Base-by-base conservation (phyloP, 441 rosid species). In the Erysimum cheiri region DNA sequence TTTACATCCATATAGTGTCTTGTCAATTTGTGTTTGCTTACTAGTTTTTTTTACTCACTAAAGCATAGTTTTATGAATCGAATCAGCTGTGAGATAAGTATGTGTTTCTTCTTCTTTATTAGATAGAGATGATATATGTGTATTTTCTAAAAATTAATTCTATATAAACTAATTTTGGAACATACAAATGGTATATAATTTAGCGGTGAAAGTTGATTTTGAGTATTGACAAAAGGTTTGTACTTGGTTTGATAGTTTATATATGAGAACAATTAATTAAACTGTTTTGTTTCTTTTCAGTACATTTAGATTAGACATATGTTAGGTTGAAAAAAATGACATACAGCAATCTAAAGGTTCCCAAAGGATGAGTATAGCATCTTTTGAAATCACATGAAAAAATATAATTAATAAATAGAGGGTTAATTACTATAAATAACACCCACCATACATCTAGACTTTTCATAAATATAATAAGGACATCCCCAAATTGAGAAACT, bases 351-450 rank as follows among this genome's bases (percentile, higher is more conserved):
- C 48, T 59, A 48, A 58, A 57, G 67, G 60, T 52, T 56, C 55
- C 60, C 63, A 14, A 53, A 60, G 64, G 3, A 46, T 59, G 72
- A 67, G 58, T 46, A 53, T 44, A 60, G 10, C 70, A 74, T 47
- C 59, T 62, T 68, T 46, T 53, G 59, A 54, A 46, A 68, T 54
- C 59, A 60, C 69, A 74, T 74, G 56, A 59, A 67, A 19, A 67
- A 24, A 6, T 26, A 36, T 55, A 13, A 35, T 47, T 54, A 10
- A 17, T 74, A 69, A 46, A 6, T n/a, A 61, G 53, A 68, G 3
- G 52, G 12, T 22, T 62, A 75, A 62, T 69, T 74, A 55, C 78
- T 60, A 55, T 62, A 75, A 75, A 75, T 69, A 69, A 69, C 57
- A 69, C 39, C 31, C 65, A 69, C 50, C 66, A 75, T 75, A 75